Evolutionary conservation across 2,329 filamentous ascomycete genomes (phyloP).

Genomic region (Emericellopsis cladophorae): DNA sequence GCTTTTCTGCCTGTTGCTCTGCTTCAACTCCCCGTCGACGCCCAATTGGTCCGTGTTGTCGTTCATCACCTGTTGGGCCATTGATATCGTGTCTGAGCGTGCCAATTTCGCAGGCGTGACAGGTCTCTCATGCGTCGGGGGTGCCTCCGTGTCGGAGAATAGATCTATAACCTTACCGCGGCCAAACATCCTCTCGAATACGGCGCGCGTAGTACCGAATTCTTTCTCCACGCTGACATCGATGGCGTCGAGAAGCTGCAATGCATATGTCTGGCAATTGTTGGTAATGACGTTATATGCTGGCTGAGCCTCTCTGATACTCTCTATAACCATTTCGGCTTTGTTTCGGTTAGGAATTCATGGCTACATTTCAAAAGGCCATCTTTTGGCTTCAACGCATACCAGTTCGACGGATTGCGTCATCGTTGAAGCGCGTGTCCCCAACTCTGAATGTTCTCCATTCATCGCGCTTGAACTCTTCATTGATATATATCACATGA

Average conservation of each 20-base stretch:
- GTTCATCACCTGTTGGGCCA: conserved; percentile 40
- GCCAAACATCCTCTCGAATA: conserved; percentile 38
- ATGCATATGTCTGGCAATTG: conserved; percentile 46
- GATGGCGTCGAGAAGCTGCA: conserved; percentile 39
- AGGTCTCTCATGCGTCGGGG: not conserved
- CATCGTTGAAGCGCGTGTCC: conserved; percentile 40
- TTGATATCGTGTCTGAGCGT: conserved; percentile 24
- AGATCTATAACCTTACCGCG: conserved; percentile 36
- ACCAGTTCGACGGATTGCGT: conserved; percentile 35
- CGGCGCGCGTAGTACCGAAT: conserved; percentile 39
- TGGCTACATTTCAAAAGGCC: not conserved
- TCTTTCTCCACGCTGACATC: conserved; percentile 34
- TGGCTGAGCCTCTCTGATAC: conserved; percentile 32
- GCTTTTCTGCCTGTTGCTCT: conserved; percentile 5
- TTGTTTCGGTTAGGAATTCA: conserved; percentile 1
- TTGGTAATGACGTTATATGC: conserved; percentile 47
- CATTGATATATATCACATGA: conserved; percentile 44
- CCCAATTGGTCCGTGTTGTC: conserved; percentile 39
- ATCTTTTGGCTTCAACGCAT: conserved; percentile 8
- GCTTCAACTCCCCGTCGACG: conserved; percentile 17
- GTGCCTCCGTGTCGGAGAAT: conserved; percentile 20
- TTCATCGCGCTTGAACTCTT: conserved; percentile 26
- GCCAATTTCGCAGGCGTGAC: conserved; percentile 8
- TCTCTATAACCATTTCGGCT: conserved; percentile 36
- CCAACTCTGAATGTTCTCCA: conserved; percentile 40